A percentile compares a stretch with the other conserved stretches of the same genome.
These are phyloP conservation scores for Astragalus glycyphyllos DNA, from an alignment of 306 rosid genomes.

Conservation along the genomic window DNA sequence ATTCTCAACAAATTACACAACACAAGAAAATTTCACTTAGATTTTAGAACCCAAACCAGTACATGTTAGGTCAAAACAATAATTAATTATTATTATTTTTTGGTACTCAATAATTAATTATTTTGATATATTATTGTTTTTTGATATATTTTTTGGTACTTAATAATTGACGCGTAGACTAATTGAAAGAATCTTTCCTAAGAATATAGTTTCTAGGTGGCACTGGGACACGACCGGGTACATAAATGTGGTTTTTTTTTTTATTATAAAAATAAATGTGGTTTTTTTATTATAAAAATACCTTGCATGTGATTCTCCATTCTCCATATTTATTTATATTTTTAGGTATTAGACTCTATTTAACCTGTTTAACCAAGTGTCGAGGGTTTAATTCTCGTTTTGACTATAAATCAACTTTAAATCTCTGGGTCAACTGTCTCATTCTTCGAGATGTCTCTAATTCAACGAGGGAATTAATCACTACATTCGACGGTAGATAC, in stretches of 20 bases:
- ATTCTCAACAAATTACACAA: slow-evolving; percentile 13
- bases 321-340: slow-evolving; percentile 1
- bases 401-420: too few species aligned
- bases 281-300: slow-evolving; percentile 6
- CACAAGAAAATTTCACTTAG: slow-evolving; percentile 31
- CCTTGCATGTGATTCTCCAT: slow-evolving; percentile 57
- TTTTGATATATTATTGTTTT: background rate
- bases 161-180: slow-evolving; percentile 40
- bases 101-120: too few species aligned
- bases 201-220: slow-evolving; percentile 40
- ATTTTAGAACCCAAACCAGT: slow-evolving; percentile 40
- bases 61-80: slow-evolving; percentile 33
- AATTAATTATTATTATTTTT: slow-evolving; percentile 10
- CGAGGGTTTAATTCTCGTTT: too few species aligned
- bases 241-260: slow-evolving; percentile 18
- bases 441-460: too few species aligned
- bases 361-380: too few species aligned
- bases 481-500: too few species aligned
- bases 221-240: slow-evolving; percentile 49
- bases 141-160: too few species aligned
- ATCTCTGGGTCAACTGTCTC: too few species aligned
- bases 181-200: slow-evolving; percentile 57
- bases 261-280: slow-evolving; percentile 25
- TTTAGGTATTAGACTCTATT: too few species aligned
- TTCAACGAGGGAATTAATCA: too few species aligned